phyloP scores from a whole-genome alignment of 202 grass and related monocot genomes.

The Alloteropsis angusta region DNA sequence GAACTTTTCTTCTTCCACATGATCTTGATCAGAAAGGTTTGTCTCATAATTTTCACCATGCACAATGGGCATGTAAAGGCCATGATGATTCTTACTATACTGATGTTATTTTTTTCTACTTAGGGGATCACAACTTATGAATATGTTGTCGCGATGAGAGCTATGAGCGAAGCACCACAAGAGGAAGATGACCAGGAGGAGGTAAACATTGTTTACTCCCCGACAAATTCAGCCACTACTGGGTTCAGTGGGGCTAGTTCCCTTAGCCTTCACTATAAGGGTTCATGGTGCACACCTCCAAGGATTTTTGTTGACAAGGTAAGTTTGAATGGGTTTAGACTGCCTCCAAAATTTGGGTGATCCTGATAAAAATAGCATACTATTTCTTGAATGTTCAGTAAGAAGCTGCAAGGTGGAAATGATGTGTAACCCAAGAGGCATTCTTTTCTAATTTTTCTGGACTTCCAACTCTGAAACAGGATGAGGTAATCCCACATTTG shows the following conservation, averaged over 20 bases:
- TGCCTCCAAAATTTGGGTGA: neutral
- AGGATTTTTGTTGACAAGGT: constrained; percentile 88
- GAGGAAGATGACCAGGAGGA: constrained; percentile 56
- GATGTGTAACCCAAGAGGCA: neutral
- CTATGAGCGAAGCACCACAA: constrained; percentile 68
- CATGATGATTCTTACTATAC: neutral
- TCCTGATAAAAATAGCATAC: neutral
- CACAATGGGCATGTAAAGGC: neutral
- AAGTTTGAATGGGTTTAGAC: neutral
- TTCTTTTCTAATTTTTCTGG: neutral
- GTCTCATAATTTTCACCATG: neutral
- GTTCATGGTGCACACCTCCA: constrained; percentile 89
- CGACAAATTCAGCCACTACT: constrained; percentile 79
- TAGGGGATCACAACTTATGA: constrained; percentile 93
- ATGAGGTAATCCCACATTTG: constrained; percentile 76
- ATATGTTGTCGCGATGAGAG: constrained; percentile 87
- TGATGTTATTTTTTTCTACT: neutral
- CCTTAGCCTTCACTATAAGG: constrained; percentile 66
- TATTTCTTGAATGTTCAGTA: neutral
- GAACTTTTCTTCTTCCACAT: constrained; percentile 98
- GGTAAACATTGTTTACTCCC: constrained; percentile 63
- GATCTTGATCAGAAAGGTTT: constrained; percentile 87
- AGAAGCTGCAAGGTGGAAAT: neutral
- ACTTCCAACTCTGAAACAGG: constrained; percentile 38
- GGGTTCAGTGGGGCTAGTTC: constrained; percentile 67